phyloP scores from a whole-genome alignment of 306 rosid species.

The Prinsepia uniflora region DNA sequence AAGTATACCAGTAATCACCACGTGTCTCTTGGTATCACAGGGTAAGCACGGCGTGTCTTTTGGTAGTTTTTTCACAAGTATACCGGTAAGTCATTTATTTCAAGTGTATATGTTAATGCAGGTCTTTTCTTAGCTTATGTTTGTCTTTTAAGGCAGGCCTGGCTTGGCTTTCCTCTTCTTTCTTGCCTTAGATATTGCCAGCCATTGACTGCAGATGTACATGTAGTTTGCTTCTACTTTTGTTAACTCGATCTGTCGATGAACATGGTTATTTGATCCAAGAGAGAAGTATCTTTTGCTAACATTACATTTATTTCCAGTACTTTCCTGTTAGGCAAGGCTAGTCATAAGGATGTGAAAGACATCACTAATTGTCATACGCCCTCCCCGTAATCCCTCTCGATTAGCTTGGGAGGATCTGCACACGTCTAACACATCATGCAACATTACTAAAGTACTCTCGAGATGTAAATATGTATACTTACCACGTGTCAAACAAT shows the following conservation, averaged over 20 bases:
- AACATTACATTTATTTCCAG: too few species aligned
- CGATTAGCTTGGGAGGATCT: too few species aligned
- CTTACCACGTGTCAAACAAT: too few species aligned
- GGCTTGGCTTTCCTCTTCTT: conserved; percentile 72
- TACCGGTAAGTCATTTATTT: conserved; percentile 53
- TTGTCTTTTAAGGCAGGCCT: conserved; percentile 60
- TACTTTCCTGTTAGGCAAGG: too few species aligned
- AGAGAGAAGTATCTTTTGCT: background rate
- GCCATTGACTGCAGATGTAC: conserved; percentile 99
- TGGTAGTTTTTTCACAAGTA: conserved; percentile 84
- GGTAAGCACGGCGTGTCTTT: conserved; percentile 97
- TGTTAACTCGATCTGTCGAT: conserved; percentile 11
- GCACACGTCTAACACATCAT: too few species aligned
- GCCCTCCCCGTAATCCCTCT: too few species aligned
- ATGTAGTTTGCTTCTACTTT: conserved; percentile 40
- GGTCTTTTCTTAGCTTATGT: conserved; percentile 32
- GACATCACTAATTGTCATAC: too few species aligned
- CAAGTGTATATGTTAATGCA: conserved; percentile 19
- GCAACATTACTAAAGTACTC: too few species aligned
- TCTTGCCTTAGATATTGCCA: conserved; percentile 87
- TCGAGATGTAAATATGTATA: too few species aligned
- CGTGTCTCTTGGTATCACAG: conserved; percentile 35
- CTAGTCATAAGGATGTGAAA: too few species aligned
- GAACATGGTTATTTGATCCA: background rate
- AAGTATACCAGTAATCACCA: too few species aligned